A percentile compares a stretch with the other conserved stretches of the same genome.
Evolutionary conservation across 768 basidiomycete species (phyloP).

Genomic region (Mycena latifolia): DNA sequence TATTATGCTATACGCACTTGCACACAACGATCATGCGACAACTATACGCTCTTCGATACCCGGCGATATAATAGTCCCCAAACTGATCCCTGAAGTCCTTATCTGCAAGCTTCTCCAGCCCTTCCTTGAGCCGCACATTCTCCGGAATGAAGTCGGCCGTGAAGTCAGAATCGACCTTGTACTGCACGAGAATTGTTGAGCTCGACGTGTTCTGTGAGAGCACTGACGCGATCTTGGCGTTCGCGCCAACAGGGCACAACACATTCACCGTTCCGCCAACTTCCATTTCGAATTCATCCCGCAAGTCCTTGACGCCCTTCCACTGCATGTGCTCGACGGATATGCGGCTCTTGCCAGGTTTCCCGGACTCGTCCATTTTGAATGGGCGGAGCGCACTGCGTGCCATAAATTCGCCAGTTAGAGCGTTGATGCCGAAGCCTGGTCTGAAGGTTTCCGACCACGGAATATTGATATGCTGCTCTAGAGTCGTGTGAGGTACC

Average conservation of each 20-base stretch:
- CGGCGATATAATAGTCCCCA: slow-evolving; percentile 39
- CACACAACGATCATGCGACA: slow-evolving; percentile 39
- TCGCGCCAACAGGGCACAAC: slow-evolving; percentile 26
- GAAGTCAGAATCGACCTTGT: slow-evolving; percentile 31
- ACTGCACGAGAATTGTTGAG: slow-evolving; percentile 35
- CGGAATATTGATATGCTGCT: slow-evolving; percentile 31
- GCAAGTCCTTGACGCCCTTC: slow-evolving; percentile 28
- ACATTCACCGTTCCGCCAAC: slow-evolving; percentile 37
- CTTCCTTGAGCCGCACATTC: slow-evolving; percentile 26
- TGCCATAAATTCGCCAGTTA: slow-evolving; percentile 37
- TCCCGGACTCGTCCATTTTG: slow-evolving; percentile 12
- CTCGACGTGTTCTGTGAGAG: slow-evolving; percentile 26
- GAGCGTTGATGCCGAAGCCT: slow-evolving; percentile 35
- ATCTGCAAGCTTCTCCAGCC: slow-evolving; percentile 29
- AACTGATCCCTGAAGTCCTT: slow-evolving; percentile 32
- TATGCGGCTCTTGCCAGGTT: slow-evolving; percentile 24
- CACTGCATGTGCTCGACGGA: slow-evolving; percentile 34
- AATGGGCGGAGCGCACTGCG: slow-evolving; percentile 25
- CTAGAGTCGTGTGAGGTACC: slow-evolving; percentile 21
- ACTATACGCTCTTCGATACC: slow-evolving; percentile 30
- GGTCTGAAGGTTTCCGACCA: slow-evolving; percentile 34
- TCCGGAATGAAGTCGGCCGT: slow-evolving; percentile 27
- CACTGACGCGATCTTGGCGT: slow-evolving; percentile 26
- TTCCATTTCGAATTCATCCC: slow-evolving; percentile 34
- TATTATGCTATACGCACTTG: slow-evolving; percentile 26